A percentile compares a stretch with the other conserved stretches of the same genome.
Conservation (phyloP, 2,329 filamentous ascomycete genomes). For the Claviceps pusilla region DNA sequence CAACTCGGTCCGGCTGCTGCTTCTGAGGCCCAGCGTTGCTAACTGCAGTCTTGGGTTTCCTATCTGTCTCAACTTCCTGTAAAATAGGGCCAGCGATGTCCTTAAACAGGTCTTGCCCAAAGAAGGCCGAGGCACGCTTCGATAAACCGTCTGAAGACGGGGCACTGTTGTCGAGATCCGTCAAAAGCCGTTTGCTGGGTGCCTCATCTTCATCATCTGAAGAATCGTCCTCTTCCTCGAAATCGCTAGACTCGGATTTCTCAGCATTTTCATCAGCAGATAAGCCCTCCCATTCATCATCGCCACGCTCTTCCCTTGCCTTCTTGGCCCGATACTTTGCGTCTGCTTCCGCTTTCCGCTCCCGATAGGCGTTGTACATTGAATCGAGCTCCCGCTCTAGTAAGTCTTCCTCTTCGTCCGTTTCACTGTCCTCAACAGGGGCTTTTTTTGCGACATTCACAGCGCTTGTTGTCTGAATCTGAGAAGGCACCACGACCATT, state of each 20-base stretch:
- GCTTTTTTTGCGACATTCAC: slow-evolving; percentile 44
- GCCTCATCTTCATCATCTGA: slow-evolving; percentile 20
- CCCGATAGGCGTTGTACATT: slow-evolving; percentile 76
- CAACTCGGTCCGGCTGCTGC: background rate
- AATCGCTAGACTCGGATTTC: slow-evolving; percentile 37
- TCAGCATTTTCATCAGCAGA: slow-evolving; percentile 47
- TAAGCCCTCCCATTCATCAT: slow-evolving; percentile 86
- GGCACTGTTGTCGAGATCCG: slow-evolving; percentile 25
- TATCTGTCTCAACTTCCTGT: slow-evolving; percentile 38
- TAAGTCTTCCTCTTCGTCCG: slow-evolving; percentile 65
- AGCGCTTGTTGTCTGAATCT: slow-evolving; percentile 33
- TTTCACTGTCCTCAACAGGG: slow-evolving; percentile 43
- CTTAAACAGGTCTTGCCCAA: slow-evolving; percentile 88
- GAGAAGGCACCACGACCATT: slow-evolving; percentile 55
- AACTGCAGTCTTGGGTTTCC: slow-evolving; percentile 21
- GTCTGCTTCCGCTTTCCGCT: slow-evolving; percentile 63
- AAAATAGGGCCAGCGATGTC: slow-evolving; percentile 33
- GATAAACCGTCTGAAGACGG: slow-evolving; percentile 45
- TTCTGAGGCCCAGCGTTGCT: slow-evolving; percentile 4
- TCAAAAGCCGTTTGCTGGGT: slow-evolving; percentile 17
- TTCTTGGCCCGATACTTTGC: slow-evolving; percentile 86
- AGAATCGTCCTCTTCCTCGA: slow-evolving; percentile 39
- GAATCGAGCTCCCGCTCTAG: slow-evolving; percentile 74
- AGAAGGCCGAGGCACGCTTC: slow-evolving; percentile 74
- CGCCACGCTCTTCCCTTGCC: slow-evolving; percentile 62